Percentiles rank a stretch among this genome's conserved stretches.
Evolutionary conservation across 768 basidiomycete genomes (phyloP).

Genomic region (Paxillus rubicundulus): DNA sequence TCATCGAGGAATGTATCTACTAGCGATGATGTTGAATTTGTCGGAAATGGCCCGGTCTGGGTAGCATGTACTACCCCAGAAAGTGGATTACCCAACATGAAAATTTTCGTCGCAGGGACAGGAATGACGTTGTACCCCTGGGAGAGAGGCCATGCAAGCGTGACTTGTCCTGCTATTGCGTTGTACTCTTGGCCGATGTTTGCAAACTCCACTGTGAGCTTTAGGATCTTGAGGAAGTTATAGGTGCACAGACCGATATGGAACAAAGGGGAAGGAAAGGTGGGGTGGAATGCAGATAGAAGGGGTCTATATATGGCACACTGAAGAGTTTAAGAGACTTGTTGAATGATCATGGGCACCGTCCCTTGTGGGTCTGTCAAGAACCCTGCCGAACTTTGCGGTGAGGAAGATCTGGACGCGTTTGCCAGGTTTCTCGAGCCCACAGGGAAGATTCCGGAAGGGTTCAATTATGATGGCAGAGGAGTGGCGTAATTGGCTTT

Average conservation of each 20-base stretch:
- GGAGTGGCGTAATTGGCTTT: neutral
- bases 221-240: constrained; percentile 46
- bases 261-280: no score
- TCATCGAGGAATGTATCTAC: no score
- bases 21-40: neutral
- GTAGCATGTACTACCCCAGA: neutral
- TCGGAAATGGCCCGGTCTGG: neutral
- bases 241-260: constrained; percentile 8
- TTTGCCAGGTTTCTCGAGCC: constrained; percentile 48
- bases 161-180: constrained; percentile 39
- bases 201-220: constrained; percentile 33
- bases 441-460: constrained; percentile 3
- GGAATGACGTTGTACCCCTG: constrained; percentile 39
- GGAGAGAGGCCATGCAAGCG: constrained; percentile 40
- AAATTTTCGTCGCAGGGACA: constrained; percentile 37
- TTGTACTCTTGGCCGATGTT: constrained; percentile 33
- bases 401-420: constrained; percentile 57
- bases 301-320: constrained; percentile 44
- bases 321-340: constrained; percentile 42
- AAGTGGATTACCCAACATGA: no score
- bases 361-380: constrained; percentile 16
- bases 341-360: constrained; percentile 35
- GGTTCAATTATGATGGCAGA: neutral
- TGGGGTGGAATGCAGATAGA: constrained; percentile 38
- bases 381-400: constrained; percentile 50